Base-by-base conservation (phyloP, 2,329 filamentous ascomycete species). In the Colletotrichum scovillei region DNA sequence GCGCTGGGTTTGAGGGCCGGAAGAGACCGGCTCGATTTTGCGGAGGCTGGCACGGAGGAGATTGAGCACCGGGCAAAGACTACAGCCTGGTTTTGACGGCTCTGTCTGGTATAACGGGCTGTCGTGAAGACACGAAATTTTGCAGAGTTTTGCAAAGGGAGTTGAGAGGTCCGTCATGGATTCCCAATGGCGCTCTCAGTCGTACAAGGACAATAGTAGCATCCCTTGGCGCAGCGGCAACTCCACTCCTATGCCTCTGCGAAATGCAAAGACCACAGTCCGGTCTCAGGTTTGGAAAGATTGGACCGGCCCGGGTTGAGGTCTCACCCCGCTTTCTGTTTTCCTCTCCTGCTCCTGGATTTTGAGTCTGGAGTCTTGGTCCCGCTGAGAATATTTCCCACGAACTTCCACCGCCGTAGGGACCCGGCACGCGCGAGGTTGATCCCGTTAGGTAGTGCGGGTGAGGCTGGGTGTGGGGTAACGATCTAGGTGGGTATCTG, bases 401-500 rank as follows among this genome's bases (percentile, higher is more conserved):
- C 42, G 42, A 49, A n/a, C 19, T 49, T 49, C 19, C 19, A 49
- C n/a, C 42, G 19, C 42, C 42, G 42, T 49, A 49, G 9, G 42
- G 19, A 22, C 42, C 42, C 42, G 42, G 42, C 38, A 22, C 9
- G 19, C 19, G 42, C 42, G 42, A 49, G 42, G 42, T 9, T 49
- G 42, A 49, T 49, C 42, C 42, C 42, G 32, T 24, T 49, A 63
- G 11, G 6, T 58, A 59, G 66, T 56, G 57, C 30, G n/a, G 57
- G 30, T 68, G 66, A 63, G 66, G 66, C 57, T 68, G 66, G 58
- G 19, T 67, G 35, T 67, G 53, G 65, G 56, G 56, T 26, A 24
- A 26, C 38, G 22, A 52, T 49, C 19, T 11, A 30, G 46, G 66
- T 63, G 66, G 66, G 30, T 24, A 52, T 56, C 46, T 63, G 66